These are phyloP conservation scores for Austroboletus rostrupii DNA, from an alignment of 1,284 basidiomycete genomes.

Conservation along the genomic window DNA sequence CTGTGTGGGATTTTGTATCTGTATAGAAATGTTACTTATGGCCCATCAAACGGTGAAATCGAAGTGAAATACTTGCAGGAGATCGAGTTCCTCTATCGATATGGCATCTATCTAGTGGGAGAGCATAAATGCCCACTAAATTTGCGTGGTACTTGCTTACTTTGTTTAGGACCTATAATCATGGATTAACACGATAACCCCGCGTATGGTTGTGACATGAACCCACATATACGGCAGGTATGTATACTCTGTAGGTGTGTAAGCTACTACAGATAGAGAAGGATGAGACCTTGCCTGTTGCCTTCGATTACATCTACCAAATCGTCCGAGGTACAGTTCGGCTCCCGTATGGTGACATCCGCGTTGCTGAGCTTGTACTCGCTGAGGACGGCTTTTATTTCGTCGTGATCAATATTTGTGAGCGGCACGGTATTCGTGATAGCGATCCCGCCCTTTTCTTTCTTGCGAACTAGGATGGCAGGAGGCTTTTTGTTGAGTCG, in stretches of 20 bases:
- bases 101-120: constrained; percentile 88
- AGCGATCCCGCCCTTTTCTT: constrained; percentile 92
- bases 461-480: constrained; percentile 83
- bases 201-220: neutral
- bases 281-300: constrained; percentile 56
- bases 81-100: constrained; percentile 96
- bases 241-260: constrained; percentile 71
- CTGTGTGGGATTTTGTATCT: constrained; percentile 91
- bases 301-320: constrained; percentile 96
- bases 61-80: constrained; percentile 56
- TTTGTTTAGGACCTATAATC: constrained; percentile 69
- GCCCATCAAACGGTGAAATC: neutral
- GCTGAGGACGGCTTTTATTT: constrained; percentile 92
- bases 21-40: constrained; percentile 14
- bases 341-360: constrained; percentile 93
- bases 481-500: constrained; percentile 95
- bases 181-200: constrained; percentile 3
- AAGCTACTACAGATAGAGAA: constrained; percentile 4
- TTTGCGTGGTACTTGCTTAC: constrained; percentile 30
- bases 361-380: constrained; percentile 90
- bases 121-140: constrained; percentile 10
- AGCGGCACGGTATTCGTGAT: constrained; percentile 96
- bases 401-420: constrained; percentile 94
- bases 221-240: constrained; percentile 85
- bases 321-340: constrained; percentile 93